Base-by-base conservation (phyloP, 495 filamentous ascomycete genomes). In the Alectoria sarmentosa region DNA sequence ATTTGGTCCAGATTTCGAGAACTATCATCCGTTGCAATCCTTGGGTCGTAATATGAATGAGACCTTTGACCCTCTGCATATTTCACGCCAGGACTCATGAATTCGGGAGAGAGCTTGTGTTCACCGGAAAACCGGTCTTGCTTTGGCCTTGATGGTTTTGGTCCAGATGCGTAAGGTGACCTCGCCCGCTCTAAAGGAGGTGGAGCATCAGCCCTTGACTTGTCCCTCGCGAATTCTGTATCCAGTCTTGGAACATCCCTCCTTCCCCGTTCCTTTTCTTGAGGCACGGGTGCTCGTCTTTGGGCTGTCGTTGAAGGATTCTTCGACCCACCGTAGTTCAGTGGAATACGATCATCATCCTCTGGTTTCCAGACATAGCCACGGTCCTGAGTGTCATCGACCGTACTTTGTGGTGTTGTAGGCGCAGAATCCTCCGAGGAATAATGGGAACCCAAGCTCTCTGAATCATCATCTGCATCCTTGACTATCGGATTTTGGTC, bases 401-500 rank as follows among this genome's bases (percentile, higher is more conserved):
- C 15, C 23, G 63, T 57, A 23, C 58, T 54, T 56, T 37, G 60
- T n/a, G 79, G 78, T 23, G 77, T 80, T 23, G 54, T 62, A 30
- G 71, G 76, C 30, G 70, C 75, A 63, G 69, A 66, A 63, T 74
- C 76, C 28, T 76, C 74, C 37, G 77, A 73, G 11, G 78, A 79
- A 38, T 74, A 74, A n/a, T 69, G 63, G 70, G 65, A 65, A 14
- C 28, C 19, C 23, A 54, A 37, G 54, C 55, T 65, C 52, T 60
- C 44, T 19, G 44, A n/a, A 28, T 66, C 59, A 37, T 56, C 48
- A 44, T 57, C 61, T 67, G 56, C 64, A 48, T 73, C 65, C 34
- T 79, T 61, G 36, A 83, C 70, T 58, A 83, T 69, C 0, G 80
- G 80, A 26, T 73, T 71, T 62, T 83, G 80, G 61, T 81, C 77